Evolutionary conservation across 2,329 filamentous ascomycete genomes (phyloP).

Genomic region (Aspergillus japonicus): DNA sequence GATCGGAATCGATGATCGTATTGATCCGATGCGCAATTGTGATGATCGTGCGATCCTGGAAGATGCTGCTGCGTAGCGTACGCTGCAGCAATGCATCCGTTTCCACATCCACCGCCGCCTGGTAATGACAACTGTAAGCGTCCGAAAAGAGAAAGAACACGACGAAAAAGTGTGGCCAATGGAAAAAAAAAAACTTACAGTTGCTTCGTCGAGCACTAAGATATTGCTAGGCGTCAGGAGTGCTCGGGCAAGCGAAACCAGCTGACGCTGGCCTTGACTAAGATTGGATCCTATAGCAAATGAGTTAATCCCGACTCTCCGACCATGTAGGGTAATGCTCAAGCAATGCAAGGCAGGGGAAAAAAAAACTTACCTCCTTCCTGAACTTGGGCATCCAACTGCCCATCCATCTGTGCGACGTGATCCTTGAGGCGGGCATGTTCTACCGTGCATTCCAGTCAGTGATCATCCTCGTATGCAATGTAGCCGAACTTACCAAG

Average conservation of each 20-base stretch:
- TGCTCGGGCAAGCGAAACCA: constrained; percentile 89
- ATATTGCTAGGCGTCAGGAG: constrained; percentile 96
- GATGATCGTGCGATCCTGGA: constrained; percentile 92
- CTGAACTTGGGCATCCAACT: constrained; percentile 83
- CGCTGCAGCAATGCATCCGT: constrained; percentile 65
- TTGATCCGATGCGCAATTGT: constrained; percentile 98
- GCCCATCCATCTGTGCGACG: constrained; percentile 79
- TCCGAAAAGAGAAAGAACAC: neutral
- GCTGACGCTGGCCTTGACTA: constrained; percentile 89
- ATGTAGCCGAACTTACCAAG: constrained; percentile 62
- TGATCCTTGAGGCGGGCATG: constrained; percentile 93
- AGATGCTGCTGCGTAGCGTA: constrained; percentile 64
- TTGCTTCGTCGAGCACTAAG: constrained; percentile 93
- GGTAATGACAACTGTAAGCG: constrained; percentile 21
- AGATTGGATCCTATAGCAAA: constrained; percentile 76
- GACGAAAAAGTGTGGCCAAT: constrained; percentile 1
- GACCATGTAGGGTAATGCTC: neutral
- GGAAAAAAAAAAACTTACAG: constrained; percentile 51
- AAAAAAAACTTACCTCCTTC: constrained; percentile 74
- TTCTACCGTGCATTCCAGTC: constrained; percentile 55
- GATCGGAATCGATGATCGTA: constrained; percentile 85
- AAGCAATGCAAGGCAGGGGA: neutral
- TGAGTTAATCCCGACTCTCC: constrained; percentile 12
- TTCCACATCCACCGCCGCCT: constrained; percentile 68
- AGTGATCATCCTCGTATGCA: constrained; percentile 31